Conservation (phyloP, 139 green algal species). For the Micractinium sp. region DNA sequence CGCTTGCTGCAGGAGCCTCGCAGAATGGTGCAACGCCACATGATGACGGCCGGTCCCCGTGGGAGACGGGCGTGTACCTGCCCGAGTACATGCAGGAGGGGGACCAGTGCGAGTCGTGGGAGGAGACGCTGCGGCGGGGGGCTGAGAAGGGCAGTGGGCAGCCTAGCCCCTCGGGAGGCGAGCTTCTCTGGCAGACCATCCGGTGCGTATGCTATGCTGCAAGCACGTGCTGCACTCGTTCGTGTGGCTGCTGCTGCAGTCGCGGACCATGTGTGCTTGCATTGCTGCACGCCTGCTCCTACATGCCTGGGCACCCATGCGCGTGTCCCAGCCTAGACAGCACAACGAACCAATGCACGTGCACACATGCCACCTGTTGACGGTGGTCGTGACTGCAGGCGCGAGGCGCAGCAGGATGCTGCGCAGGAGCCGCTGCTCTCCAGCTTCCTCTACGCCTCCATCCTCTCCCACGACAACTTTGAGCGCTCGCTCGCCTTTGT, state of each 20-base stretch:
- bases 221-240: background rate
- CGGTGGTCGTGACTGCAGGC: background rate
- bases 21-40: background rate
- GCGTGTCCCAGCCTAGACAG: background rate
- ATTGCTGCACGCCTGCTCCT: background rate
- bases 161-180: background rate
- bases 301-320: background rate
- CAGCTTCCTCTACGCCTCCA: constrained; percentile 70
- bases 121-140: constrained; percentile 6
- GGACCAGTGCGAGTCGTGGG: constrained; percentile 14
- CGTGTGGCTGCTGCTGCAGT: too few relatives aligned
- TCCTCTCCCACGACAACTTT: constrained; percentile 69
- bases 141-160: background rate
- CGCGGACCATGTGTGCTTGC: background rate
- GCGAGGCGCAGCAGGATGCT: constrained; percentile 58
- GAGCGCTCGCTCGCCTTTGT: constrained; percentile 65
- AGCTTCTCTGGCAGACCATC: constrained; percentile 14
- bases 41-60: background rate
- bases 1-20: background rate
- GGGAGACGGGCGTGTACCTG: background rate
- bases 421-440: constrained; percentile 62
- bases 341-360: too few relatives aligned
- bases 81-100: constrained; percentile 29
- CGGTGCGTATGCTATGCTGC: background rate
- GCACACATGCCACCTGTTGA: background rate